phyloP scores from a whole-genome alignment of 2,329 filamentous ascomycete genomes.

The Colletotrichum limetticola region DNA sequence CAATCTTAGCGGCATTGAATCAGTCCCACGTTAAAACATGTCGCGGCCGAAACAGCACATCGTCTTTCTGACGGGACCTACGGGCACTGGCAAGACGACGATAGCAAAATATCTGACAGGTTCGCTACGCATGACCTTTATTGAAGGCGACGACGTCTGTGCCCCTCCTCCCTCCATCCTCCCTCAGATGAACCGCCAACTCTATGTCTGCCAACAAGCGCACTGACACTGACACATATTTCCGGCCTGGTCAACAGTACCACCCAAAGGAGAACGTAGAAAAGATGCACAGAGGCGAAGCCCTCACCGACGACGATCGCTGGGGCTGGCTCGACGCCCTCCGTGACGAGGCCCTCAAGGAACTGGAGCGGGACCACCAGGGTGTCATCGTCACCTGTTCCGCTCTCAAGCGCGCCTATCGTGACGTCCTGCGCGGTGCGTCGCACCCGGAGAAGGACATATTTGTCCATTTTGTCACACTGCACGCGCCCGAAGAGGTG shows the following conservation, averaged over 20 bases:
- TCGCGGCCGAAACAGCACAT: conserved; percentile 54
- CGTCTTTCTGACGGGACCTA: conserved; percentile 70
- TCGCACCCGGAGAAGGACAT: conserved; percentile 65
- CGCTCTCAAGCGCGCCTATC: conserved; percentile 82
- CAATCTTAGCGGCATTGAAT: not conserved
- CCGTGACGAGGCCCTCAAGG: conserved; percentile 57
- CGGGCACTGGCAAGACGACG: conserved; percentile 71
- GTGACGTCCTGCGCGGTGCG: conserved; percentile 72
- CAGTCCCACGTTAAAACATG: conserved; percentile 2
- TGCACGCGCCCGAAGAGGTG: conserved; percentile 71
- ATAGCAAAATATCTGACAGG: conserved; percentile 63
- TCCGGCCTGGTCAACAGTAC: conserved; percentile 51
- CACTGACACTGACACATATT: conserved; percentile 8
- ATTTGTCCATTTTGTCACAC: conserved; percentile 77
- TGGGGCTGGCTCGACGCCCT: conserved; percentile 80
- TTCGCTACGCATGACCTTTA: conserved; percentile 61
- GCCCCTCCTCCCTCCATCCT: not conserved
- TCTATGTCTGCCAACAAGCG: not conserved
- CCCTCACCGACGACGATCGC: conserved; percentile 79
- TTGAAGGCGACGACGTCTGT: conserved; percentile 72
- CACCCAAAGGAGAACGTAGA: conserved; percentile 73
- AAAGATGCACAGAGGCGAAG: conserved; percentile 77
- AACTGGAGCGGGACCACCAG: conserved; percentile 52
- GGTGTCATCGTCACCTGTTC: conserved; percentile 82
- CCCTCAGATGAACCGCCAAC: not conserved